Evolutionary conservation across 768 basidiomycete species (phyloP).

Genomic region (Lyophyllum atratum): DNA sequence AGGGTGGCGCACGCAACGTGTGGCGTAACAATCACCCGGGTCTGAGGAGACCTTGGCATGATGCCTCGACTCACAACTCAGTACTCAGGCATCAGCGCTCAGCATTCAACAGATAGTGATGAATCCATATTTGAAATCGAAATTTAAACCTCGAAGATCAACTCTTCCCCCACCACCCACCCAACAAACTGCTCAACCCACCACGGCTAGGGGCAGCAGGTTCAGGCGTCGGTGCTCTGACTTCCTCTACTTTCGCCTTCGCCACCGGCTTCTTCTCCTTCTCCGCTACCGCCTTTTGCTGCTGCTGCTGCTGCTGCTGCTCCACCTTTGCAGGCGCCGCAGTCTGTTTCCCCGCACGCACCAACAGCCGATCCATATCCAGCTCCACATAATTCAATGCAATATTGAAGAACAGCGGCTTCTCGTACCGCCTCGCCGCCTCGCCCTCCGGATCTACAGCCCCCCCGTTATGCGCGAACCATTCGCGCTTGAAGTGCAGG

Average conservation of each 20-base stretch:
- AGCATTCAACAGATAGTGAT: too few species aligned
- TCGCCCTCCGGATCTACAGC: constrained; percentile 42
- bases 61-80: too few species aligned
- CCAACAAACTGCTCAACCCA: constrained; percentile 67
- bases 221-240: constrained; percentile 50
- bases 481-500: constrained; percentile 63
- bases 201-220: constrained; percentile 44
- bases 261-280: constrained; percentile 49
- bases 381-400: constrained; percentile 90
- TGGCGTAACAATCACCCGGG: too few species aligned
- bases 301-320: constrained; percentile 22
- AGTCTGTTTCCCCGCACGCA: constrained; percentile 65
- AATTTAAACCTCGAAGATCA: constrained; percentile 12
- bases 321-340: constrained; percentile 21
- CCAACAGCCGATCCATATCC: constrained; percentile 77
- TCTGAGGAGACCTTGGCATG: too few species aligned
- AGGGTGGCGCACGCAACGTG: too few species aligned
- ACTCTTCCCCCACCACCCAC: constrained; percentile 80
- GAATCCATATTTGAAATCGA: background rate
- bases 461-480: constrained; percentile 82
- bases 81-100: too few species aligned
- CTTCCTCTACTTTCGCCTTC: constrained; percentile 61
- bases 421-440: constrained; percentile 58
- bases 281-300: constrained; percentile 26
- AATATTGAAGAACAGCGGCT: constrained; percentile 92